phyloP scores from a whole-genome alignment of 176 grass and related monocot genomes.

The Musa acuminata region DNA sequence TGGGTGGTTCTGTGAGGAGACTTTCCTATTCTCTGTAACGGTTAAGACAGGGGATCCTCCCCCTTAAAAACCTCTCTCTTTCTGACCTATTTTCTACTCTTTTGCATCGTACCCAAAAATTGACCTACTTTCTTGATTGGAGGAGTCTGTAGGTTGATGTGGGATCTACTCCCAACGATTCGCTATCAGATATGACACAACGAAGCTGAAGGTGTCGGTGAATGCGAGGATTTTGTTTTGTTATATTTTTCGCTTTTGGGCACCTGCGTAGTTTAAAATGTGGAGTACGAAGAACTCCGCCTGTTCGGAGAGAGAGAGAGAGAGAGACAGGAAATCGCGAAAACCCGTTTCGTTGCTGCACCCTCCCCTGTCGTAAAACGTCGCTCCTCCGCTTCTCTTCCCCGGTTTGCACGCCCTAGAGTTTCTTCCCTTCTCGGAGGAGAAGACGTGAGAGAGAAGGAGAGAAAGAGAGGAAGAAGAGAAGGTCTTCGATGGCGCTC shows the following conservation, averaged over 20 bases:
- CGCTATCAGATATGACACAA: too few species aligned
- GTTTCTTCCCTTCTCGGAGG: neutral
- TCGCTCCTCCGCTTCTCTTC: neutral
- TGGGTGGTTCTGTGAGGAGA: neutral
- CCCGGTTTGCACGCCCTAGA: neutral
- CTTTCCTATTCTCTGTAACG: neutral
- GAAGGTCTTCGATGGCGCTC: slow-evolving; percentile 25
- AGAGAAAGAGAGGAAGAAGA: neutral
- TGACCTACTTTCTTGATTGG: too few species aligned
- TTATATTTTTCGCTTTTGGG: too few species aligned
- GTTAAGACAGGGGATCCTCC: neutral
- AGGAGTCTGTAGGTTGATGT: too few species aligned
- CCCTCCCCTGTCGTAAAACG: neutral
- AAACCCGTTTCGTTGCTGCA: neutral
- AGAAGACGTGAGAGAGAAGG: neutral
- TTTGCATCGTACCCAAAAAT: rapidly evolving
- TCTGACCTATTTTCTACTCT: too few species aligned
- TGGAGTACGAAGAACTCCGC: too few species aligned
- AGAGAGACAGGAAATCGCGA: neutral
- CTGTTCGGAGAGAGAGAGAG: neutral
- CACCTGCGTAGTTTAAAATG: too few species aligned
- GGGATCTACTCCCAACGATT: too few species aligned
- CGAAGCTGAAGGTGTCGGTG: too few species aligned
- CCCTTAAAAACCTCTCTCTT: too few species aligned
- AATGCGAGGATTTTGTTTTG: too few species aligned